Conservation (phyloP, 345 rosid species). For the Eutrema japonicum region DNA sequence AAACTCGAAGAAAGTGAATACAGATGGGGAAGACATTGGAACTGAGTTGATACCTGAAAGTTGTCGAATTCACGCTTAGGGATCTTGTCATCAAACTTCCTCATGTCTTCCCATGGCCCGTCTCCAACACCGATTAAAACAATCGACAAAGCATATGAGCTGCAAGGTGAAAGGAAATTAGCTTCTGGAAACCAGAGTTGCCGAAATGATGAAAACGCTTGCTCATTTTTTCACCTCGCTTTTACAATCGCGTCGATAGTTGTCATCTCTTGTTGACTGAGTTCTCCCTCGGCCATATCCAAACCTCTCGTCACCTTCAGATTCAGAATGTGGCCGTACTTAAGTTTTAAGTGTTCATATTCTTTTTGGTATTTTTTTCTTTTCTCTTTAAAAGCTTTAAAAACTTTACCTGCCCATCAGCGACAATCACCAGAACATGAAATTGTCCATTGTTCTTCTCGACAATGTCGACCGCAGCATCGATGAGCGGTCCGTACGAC, state of each 20-base stretch:
- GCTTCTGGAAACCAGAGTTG: slow-evolving; percentile 1
- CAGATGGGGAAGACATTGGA: background rate
- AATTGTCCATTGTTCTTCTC: slow-evolving; percentile 72
- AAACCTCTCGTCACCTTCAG: slow-evolving; percentile 65
- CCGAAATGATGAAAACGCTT: background rate
- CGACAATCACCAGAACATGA: slow-evolving; percentile 74
- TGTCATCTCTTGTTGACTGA: slow-evolving; percentile 63
- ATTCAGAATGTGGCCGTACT: slow-evolving; percentile 6
- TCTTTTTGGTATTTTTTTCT: background rate
- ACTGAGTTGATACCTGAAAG: slow-evolving; percentile 58
- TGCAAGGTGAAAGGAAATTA: slow-evolving; percentile 31
- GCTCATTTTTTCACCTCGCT: slow-evolving; percentile 54
- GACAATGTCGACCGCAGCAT: slow-evolving; percentile 70
- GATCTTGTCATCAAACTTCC: slow-evolving; percentile 72
- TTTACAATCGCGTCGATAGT: slow-evolving; percentile 63
- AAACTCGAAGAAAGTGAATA: background rate
- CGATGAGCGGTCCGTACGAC: slow-evolving; percentile 71
- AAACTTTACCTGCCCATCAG: slow-evolving; percentile 79
- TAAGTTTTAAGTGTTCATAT: background rate
- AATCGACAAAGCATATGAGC: slow-evolving; percentile 68
- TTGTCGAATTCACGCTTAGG: slow-evolving; percentile 73
- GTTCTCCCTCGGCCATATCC: slow-evolving; percentile 49
- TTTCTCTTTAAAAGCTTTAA: background rate
- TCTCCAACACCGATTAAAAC: slow-evolving; percentile 82
- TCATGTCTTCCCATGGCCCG: slow-evolving; percentile 88